Evolutionary conservation across 345 rosid species (phyloP).

Genomic region (Pelargonium nanum): DNA sequence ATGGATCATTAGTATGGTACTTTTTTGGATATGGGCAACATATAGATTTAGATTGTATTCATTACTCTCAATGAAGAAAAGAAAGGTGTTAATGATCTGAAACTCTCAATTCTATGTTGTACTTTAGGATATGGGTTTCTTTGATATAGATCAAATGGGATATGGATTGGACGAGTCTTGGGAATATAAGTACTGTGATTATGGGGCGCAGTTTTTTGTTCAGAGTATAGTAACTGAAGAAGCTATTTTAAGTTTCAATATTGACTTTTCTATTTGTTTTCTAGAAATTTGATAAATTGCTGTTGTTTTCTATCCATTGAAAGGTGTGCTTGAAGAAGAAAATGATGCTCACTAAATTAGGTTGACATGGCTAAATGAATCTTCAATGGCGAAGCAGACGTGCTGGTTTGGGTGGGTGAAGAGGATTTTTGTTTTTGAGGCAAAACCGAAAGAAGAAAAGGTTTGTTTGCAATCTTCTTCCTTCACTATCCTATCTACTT

Average conservation of each 20-base stretch:
- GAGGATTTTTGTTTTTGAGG: conserved; percentile 39
- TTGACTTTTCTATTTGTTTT: neutral
- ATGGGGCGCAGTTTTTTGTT: neutral
- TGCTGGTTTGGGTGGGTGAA: conserved; percentile 62
- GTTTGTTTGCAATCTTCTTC: conserved; percentile 15
- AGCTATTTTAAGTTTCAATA: neutral
- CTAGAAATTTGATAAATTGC: conserved; percentile 2
- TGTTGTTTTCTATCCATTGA: conserved; percentile 9
- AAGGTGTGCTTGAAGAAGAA: conserved; percentile 11
- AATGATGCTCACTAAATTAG: conserved; percentile 8
- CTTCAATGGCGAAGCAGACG: conserved; percentile 48
- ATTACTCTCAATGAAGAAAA: neutral
- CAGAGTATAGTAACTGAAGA: neutral
- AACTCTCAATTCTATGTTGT: neutral
- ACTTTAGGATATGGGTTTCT: neutral
- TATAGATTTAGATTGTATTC: neutral
- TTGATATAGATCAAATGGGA: neutral
- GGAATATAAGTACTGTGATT: neutral
- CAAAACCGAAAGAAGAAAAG: conserved; percentile 44
- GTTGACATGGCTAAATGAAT: conserved; percentile 20
- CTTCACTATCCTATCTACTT: neutral
- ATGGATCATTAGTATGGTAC: neutral
- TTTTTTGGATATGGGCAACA: neutral
- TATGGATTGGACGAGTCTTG: neutral
- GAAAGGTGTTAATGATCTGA: neutral